phyloP scores from a whole-genome alignment of 192 early-diverging fungal genomes.

The Podila verticillata region DNA sequence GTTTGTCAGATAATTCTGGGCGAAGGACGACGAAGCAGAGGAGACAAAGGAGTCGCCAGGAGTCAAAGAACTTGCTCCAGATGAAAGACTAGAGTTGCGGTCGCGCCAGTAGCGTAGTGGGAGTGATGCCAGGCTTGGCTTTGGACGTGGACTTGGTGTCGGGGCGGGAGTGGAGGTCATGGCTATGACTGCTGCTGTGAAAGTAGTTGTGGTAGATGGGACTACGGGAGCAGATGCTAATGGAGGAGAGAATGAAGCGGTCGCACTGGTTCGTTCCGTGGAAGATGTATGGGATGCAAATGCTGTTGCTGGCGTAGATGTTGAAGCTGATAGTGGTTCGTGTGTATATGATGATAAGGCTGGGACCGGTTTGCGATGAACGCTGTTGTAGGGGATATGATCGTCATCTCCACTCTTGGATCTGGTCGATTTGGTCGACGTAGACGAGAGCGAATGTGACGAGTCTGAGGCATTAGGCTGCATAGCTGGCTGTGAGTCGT shows the following conservation, averaged over 20 bases:
- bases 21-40: constrained; percentile 3
- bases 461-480: constrained; percentile 39
- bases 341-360: background rate
- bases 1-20: constrained; percentile 15
- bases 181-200: background rate
- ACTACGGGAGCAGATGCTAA: background rate
- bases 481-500: constrained; percentile 10
- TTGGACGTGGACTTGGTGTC: background rate
- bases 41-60: background rate
- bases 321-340: background rate
- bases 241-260: background rate
- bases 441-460: constrained; percentile 18
- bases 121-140: constrained; percentile 11
- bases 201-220: background rate
- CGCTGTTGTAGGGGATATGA: background rate
- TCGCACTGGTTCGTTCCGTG: no score
- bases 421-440: background rate
- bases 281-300: background rate
- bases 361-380: background rate
- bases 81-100: background rate
- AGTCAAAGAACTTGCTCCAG: background rate
- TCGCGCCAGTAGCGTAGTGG: constrained; percentile 31
- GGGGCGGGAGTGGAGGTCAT: background rate
- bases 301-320: background rate
- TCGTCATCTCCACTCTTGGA: background rate